phyloP scores from a whole-genome alignment of 306 rosid genomes.

The Sicyos baderoa region DNA sequence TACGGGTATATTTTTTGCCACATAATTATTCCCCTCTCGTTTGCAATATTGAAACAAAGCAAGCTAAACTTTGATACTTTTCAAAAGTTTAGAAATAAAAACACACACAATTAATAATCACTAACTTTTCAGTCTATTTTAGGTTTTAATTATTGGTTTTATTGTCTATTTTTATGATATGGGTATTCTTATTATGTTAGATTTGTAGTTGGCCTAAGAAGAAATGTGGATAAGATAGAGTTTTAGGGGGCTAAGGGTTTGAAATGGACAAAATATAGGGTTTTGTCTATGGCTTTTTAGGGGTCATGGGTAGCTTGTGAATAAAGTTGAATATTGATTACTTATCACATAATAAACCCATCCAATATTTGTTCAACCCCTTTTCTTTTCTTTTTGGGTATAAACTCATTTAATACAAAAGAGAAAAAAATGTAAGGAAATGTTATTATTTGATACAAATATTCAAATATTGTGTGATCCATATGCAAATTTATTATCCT shows the following conservation, averaged over 20 bases:
- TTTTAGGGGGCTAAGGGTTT: neutral
- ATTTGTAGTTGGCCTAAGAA: neutral
- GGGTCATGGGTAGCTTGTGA: constrained; percentile 3
- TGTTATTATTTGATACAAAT: neutral
- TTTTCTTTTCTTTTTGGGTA: neutral
- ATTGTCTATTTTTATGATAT: too few relatives aligned
- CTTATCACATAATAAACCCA: constrained; percentile 1
- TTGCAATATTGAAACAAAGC: too few relatives aligned
- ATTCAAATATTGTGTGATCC: neutral
- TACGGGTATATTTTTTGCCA: too few relatives aligned
- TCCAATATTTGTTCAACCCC: neutral
- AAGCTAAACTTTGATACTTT: too few relatives aligned
- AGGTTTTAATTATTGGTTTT: too few relatives aligned
- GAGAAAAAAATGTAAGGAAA: neutral
- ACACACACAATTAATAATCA: too few relatives aligned
- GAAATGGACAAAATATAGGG: neutral
- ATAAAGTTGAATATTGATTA: neutral
- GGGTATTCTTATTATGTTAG: neutral
- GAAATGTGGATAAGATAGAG: neutral
- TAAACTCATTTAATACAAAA: neutral
- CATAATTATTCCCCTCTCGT: too few relatives aligned
- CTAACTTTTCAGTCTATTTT: too few relatives aligned
- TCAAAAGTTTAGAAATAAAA: too few relatives aligned
- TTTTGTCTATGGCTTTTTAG: neutral
- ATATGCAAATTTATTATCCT: neutral